phyloP scores from a whole-genome alignment of 345 rosid genomes.

The Excoecaria cochinchinensis region DNA sequence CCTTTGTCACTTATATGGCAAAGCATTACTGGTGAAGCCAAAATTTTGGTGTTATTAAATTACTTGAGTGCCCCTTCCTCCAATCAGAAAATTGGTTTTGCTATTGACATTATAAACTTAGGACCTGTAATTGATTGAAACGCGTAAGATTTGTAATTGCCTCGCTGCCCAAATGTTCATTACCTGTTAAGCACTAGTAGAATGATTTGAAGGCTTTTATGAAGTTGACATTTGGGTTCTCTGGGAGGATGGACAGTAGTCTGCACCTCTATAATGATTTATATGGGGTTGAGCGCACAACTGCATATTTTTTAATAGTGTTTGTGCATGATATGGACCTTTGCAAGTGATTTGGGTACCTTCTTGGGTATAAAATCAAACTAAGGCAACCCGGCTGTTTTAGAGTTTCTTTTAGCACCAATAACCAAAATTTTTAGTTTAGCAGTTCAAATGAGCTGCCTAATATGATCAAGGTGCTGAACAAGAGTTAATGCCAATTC shows the following conservation, averaged over 20 bases:
- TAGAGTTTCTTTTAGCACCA: slow-evolving; percentile 1
- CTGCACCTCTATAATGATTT: too few species aligned
- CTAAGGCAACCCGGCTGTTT: background rate
- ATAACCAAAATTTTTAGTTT: background rate
- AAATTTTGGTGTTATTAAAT: slow-evolving; percentile 7
- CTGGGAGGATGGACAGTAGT: too few species aligned
- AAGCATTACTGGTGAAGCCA: slow-evolving; percentile 1
- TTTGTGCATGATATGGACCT: background rate
- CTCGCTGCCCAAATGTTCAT: too few species aligned
- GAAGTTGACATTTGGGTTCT: background rate
- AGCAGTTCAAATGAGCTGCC: slow-evolving; percentile 1
- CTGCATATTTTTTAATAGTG: too few species aligned
- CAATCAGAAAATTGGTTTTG: background rate
- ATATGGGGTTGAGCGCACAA: too few species aligned
- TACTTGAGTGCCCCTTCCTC: background rate
- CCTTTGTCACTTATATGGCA: slow-evolving; percentile 2
- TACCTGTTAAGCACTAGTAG: background rate
- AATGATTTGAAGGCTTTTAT: background rate
- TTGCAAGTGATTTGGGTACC: background rate
- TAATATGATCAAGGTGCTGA: background rate
- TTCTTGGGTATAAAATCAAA: background rate
- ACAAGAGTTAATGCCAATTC: background rate
- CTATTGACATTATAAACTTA: background rate
- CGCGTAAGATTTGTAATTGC: background rate
- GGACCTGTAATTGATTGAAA: background rate